Evolutionary conservation across 176 grass and related monocot genomes (phyloP).

Genomic region (Oryza meyeriana): DNA sequence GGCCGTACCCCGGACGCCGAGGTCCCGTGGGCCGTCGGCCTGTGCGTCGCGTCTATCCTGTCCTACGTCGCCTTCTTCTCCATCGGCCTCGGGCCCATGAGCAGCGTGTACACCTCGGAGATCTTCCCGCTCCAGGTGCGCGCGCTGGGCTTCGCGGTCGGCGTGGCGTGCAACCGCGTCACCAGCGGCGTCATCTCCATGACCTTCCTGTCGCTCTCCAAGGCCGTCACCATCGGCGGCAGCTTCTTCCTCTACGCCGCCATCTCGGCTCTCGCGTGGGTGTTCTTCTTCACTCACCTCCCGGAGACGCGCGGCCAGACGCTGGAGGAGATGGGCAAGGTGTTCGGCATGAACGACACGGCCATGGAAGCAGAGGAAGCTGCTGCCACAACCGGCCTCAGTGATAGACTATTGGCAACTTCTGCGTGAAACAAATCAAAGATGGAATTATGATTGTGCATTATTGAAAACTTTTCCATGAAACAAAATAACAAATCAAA

Average conservation of each 20-base stretch:
- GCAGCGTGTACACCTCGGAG: slow-evolving; percentile 48
- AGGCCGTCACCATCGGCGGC: slow-evolving; percentile 59
- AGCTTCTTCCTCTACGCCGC: slow-evolving; percentile 76
- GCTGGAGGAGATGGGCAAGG: slow-evolving; percentile 60
- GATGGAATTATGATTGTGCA: not conserved
- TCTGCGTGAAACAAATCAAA: not conserved
- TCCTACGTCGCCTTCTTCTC: slow-evolving; percentile 56
- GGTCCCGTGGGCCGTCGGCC: slow-evolving; percentile 36
- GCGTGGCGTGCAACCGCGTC: slow-evolving; percentile 51
- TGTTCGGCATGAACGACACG: slow-evolving; percentile 33
- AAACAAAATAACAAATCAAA: not conserved
- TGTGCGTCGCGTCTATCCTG: slow-evolving; percentile 49
- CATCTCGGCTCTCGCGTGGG: slow-evolving; percentile 23
- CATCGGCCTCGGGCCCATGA: slow-evolving; percentile 54
- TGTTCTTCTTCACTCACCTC: slow-evolving; percentile 59
- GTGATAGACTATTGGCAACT: not conserved
- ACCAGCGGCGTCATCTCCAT: slow-evolving; percentile 48
- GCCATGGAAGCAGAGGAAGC: not conserved
- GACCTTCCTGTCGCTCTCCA: slow-evolving; percentile 71
- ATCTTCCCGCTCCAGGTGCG: slow-evolving; percentile 66
- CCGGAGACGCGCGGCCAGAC: slow-evolving; percentile 53
- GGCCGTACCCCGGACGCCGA: not conserved
- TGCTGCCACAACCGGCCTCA: not conserved
- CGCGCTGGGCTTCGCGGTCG: slow-evolving; percentile 50
- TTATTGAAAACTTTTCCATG: not conserved